Evolutionary conservation across 495 filamentous ascomycete genomes (phyloP).

Genomic region (Penicilliopsis zonata): DNA sequence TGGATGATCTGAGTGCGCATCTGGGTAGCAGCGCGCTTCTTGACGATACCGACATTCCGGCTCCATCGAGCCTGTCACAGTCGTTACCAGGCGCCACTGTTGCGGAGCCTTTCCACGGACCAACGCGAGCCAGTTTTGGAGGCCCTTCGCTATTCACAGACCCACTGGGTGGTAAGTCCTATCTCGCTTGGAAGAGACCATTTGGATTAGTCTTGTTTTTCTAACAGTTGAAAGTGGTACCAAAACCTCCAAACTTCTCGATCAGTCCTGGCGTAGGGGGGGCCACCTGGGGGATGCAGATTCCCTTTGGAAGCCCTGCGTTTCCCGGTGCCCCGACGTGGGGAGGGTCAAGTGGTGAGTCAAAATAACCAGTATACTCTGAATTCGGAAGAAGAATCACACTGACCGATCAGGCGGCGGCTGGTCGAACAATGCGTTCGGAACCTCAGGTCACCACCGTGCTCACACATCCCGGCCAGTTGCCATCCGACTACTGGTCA

Average conservation of each 20-base stretch:
- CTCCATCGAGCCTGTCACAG: conserved; percentile 27
- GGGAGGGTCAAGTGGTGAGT: conserved; percentile 29
- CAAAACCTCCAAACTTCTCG: conserved; percentile 22
- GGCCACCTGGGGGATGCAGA: conserved; percentile 28
- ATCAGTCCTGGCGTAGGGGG: conserved; percentile 21
- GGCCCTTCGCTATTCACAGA: conserved; percentile 40
- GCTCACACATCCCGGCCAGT: conserved; percentile 39
- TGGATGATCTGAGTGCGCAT: conserved; percentile 68
- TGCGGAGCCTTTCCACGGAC: conserved; percentile 20
- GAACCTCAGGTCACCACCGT: conserved; percentile 29
- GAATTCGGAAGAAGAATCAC: no score
- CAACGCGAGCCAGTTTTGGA: conserved; percentile 33
- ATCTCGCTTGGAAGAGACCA: neutral
- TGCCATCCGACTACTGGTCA: conserved; percentile 44
- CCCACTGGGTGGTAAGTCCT: conserved; percentile 29
- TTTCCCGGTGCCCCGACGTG: conserved; percentile 30
- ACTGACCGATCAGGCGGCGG: conserved; percentile 30
- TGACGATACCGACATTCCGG: conserved; percentile 57
- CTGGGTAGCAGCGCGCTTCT: conserved; percentile 92
- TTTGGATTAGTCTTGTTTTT: no score
- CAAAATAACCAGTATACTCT: no score
- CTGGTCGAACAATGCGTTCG: conserved; percentile 43
- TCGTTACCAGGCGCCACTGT: conserved; percentile 26
- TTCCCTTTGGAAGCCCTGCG: conserved; percentile 29
- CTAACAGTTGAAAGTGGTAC: no score